Evolutionary conservation across 352 stramenopile genomes (phyloP), one percentile per base, ranked within the genome.

Genomic region (Globisporangium paroecandrum): DNA sequence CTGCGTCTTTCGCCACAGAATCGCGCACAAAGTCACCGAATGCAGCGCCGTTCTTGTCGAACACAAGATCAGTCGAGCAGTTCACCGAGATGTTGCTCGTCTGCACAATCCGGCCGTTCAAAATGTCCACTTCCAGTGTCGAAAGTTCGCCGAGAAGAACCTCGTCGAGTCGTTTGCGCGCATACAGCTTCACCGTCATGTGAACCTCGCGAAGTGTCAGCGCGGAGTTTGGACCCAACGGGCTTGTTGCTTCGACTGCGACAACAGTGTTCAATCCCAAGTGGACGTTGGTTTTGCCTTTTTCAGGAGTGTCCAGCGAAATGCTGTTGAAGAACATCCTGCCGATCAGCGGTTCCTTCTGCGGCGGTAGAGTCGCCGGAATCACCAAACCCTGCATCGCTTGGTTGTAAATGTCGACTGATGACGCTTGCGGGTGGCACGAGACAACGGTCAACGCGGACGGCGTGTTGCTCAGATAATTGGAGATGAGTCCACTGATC

Each of bases 381-480:
- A 94, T 94, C n/a, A 64, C 72, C 49, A 94, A 68, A 56, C 83
- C 88, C 49, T 82, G 78, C 82, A 94, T 91, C 22, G 86, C 83
- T 32, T 74, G 64, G 57, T 94, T 89, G 71, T 83, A 94, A 38
- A 94, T 76, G 2, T 83, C 75, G 29, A 94, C 77, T 20, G 69
- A 85, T 5, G 86, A 90, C 4, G 86, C 86, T 38, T 81, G 74
- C 24, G 81, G 71, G 1, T 75, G 69, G 58, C 86, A 94, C 27
- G 83, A 81, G n/a, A 85, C 76, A 4, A 92, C 86, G 0, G 74
- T 85, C 47, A 94, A 73, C 1, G 75, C 66, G 1, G 86, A 79
- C 4, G 81, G 76, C 8, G 71, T 68, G 41, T 87, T 81, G 68
- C 86, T 90, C 1, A 94, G 65, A 57, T 90, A 94, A 53, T 91